phyloP scores from a whole-genome alignment of 129 eudicot species.

The Flaveria trinervia region DNA sequence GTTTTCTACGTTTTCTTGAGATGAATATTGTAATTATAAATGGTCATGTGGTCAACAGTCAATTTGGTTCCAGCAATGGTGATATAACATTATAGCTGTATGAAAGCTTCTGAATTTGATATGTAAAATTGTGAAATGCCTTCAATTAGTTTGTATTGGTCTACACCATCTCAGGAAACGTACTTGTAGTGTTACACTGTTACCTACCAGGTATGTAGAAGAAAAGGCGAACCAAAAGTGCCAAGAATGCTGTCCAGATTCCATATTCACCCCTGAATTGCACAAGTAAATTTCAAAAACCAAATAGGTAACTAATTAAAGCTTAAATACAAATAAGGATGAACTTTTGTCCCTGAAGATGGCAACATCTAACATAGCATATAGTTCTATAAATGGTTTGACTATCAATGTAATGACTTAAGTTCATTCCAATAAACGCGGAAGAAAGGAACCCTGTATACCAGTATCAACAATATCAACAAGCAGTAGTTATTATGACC shows the following conservation, averaged over 20 bases:
- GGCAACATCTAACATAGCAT: constrained; percentile 18
- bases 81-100: neutral
- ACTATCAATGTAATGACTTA: constrained; percentile 14
- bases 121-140: neutral
- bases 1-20: neutral
- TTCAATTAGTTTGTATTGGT: neutral
- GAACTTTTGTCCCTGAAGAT: neutral
- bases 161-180: neutral
- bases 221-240: constrained; percentile 90
- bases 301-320: neutral
- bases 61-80: constrained; percentile 5
- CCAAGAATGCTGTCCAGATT: constrained; percentile 85
- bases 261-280: constrained; percentile 92
- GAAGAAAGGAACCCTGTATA: constrained; percentile 10
- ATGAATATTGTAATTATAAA: neutral
- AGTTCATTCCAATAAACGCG: neutral
- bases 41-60: neutral
- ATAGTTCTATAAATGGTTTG: constrained; percentile 9
- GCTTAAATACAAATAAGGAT: neutral
- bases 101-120: constrained; percentile 20
- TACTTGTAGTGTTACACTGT: constrained; percentile 15
- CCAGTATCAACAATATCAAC: constrained; percentile 13
- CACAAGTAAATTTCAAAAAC: constrained; percentile 11
- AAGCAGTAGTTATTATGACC: neutral
- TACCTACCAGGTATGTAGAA: constrained; percentile 75